Conservation (phyloP, 176 grass and related monocot species). For the Carex cristatella region DNA sequence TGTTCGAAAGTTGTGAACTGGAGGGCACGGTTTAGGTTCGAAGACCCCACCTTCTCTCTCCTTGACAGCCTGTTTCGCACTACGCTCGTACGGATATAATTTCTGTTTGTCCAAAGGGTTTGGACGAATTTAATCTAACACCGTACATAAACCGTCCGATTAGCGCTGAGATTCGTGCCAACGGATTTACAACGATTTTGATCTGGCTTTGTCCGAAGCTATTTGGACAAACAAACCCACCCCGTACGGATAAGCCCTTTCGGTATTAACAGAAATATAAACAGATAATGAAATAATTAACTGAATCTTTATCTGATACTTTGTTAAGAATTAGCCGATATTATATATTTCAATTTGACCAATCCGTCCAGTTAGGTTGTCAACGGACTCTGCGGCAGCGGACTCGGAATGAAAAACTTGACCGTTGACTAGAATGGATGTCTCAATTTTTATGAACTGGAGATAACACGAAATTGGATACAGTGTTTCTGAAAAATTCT, state of each 20-base stretch:
- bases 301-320: neutral
- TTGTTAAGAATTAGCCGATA: neutral
- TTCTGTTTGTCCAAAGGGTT: no score
- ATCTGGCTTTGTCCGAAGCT: no score
- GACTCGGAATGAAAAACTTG: neutral
- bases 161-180: no score
- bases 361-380: neutral
- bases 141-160: no score
- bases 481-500: slow-evolving; percentile 6
- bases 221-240: no score
- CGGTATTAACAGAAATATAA: neutral
- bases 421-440: neutral
- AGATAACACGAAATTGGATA: neutral
- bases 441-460: neutral
- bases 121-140: no score
- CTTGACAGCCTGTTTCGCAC: slow-evolving; percentile 13
- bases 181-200: no score
- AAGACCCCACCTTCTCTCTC: neutral
- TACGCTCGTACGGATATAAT: neutral
- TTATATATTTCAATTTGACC: neutral
- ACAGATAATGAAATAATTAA: neutral
- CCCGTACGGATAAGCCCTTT: slow-evolving; percentile 9
- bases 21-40: neutral
- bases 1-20: neutral
- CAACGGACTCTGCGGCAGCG: neutral